Percentiles rank a stretch among this genome's conserved stretches.
Evolutionary conservation across 2,329 filamentous ascomycete species (phyloP).

Genomic region (Sclerotinia sclerotiorum): DNA sequence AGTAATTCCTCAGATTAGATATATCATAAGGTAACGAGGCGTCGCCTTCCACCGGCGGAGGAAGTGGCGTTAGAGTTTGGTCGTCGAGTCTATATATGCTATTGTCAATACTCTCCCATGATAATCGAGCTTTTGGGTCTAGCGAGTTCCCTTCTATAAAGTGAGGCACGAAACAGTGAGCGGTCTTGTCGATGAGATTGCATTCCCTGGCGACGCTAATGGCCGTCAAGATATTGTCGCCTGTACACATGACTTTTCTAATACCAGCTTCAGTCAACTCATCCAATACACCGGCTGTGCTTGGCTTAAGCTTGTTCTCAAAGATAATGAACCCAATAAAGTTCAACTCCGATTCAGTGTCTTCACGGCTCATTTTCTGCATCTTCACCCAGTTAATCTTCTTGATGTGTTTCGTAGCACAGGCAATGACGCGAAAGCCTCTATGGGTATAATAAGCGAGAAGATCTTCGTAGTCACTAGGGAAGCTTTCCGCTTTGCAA

Average conservation of each 20-base stretch:
- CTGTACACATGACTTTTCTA: slow-evolving; percentile 91
- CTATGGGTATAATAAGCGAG: slow-evolving; percentile 90
- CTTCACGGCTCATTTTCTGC: slow-evolving; percentile 85
- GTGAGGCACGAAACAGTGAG: slow-evolving; percentile 90
- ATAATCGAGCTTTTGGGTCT: slow-evolving; percentile 70
- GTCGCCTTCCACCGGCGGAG: slow-evolving; percentile 69
- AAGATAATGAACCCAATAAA: slow-evolving; percentile 98
- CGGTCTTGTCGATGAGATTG: slow-evolving; percentile 72
- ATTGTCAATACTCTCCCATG: slow-evolving; percentile 96
- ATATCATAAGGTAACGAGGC: slow-evolving; percentile 84
- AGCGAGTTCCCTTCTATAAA: slow-evolving; percentile 78
- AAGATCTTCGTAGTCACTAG: slow-evolving; percentile 84
- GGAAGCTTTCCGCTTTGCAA: slow-evolving; percentile 80
- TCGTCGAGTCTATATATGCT: slow-evolving; percentile 74
- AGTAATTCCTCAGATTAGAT: slow-evolving; percentile 79
- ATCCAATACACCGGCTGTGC: slow-evolving; percentile 74
- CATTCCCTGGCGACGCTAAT: slow-evolving; percentile 95
- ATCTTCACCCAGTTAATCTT: slow-evolving; percentile 92
- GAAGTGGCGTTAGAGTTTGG: slow-evolving; percentile 72
- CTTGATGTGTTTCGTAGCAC: slow-evolving; percentile 82
- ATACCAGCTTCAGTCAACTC: slow-evolving; percentile 84
- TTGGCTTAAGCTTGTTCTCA: slow-evolving; percentile 95
- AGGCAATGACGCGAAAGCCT: slow-evolving; percentile 94
- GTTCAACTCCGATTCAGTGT: slow-evolving; percentile 79
- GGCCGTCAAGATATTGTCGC: slow-evolving; percentile 95